Conservation (phyloP, 148 eudicot species). For the Rhododendron kiyosumense region DNA sequence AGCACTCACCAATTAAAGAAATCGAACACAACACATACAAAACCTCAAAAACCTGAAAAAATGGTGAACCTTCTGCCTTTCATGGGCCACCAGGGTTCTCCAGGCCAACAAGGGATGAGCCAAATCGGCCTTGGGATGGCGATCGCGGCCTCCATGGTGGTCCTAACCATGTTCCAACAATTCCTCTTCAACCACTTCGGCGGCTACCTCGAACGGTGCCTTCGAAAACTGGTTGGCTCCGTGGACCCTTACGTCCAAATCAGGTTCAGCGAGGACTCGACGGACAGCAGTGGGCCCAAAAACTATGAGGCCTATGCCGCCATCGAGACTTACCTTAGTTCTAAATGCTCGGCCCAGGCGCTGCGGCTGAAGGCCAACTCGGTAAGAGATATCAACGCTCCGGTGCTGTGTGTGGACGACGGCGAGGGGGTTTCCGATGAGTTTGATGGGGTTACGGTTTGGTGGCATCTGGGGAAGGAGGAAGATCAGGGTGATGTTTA, state of each 20-base stretch:
- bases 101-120: background rate
- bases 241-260: conserved; percentile 38
- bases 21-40: background rate
- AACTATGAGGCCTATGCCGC: conserved; percentile 30
- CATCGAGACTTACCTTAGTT: conserved; percentile 35
- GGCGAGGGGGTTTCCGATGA: conserved; percentile 41
- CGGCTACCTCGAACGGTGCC: background rate
- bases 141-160: background rate
- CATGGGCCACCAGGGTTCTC: background rate
- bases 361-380: conserved; percentile 35
- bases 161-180: background rate
- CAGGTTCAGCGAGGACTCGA: conserved; percentile 24
- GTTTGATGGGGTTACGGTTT: conserved; percentile 30
- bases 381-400: conserved; percentile 14
- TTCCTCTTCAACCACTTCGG: background rate
- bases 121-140: background rate
- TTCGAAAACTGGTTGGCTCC: background rate
- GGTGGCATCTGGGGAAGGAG: conserved; percentile 36
- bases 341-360: conserved; percentile 25
- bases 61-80: background rate
- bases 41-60: background rate
- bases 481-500: background rate
- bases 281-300: conserved; percentile 15
- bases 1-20: background rate
- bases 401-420: conserved; percentile 37